A percentile compares a stretch with the other conserved stretches of the same genome.
phyloP scores from a whole-genome alignment of 2,329 filamentous ascomycete species.

The Alternaria gaisen region DNA sequence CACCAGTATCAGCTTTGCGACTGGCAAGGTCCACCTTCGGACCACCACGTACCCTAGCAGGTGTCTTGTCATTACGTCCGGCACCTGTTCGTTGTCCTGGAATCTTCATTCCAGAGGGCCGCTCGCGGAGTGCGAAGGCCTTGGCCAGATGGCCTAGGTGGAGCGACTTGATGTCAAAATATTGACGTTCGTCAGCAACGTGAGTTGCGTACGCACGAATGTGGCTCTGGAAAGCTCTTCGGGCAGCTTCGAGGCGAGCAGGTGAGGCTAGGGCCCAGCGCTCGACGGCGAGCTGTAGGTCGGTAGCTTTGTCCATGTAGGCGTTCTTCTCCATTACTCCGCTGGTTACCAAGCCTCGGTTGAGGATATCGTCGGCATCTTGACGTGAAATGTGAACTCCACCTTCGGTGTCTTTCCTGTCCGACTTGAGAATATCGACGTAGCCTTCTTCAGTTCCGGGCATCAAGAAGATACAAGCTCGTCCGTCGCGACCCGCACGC shows the following conservation, averaged over 20 bases:
- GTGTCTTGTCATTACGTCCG: constrained; percentile 40
- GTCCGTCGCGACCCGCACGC: constrained; percentile 86
- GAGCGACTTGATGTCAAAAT: constrained; percentile 90
- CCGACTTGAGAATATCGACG: constrained; percentile 77
- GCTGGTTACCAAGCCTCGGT: constrained; percentile 66
- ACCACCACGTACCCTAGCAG: constrained; percentile 54
- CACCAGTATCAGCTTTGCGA: constrained; percentile 42
- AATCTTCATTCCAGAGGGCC: constrained; percentile 78
- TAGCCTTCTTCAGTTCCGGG: constrained; percentile 94
- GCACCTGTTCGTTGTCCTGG: constrained; percentile 60
- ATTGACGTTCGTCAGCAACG: constrained; percentile 80
- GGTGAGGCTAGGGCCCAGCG: constrained; percentile 71
- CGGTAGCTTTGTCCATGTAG: constrained; percentile 73
- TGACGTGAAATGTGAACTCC: constrained; percentile 65
- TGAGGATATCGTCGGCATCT: constrained; percentile 71
- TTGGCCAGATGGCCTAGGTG: constrained; percentile 95
- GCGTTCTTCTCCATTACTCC: constrained; percentile 55
- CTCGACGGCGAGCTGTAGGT: constrained; percentile 72
- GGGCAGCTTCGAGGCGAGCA: constrained; percentile 79
- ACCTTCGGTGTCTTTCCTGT: constrained; percentile 70
- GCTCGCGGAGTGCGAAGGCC: constrained; percentile 88
- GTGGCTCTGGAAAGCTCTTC: constrained; percentile 88
- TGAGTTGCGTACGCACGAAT: constrained; percentile 96
- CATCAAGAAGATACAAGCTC: constrained; percentile 87
- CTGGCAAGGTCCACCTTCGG: constrained; percentile 49